A percentile compares a stretch with the other conserved stretches of the same genome.
Evolutionary conservation across 2,329 filamentous ascomycete genomes (phyloP).

Genomic region (Diaporthe helianthi): DNA sequence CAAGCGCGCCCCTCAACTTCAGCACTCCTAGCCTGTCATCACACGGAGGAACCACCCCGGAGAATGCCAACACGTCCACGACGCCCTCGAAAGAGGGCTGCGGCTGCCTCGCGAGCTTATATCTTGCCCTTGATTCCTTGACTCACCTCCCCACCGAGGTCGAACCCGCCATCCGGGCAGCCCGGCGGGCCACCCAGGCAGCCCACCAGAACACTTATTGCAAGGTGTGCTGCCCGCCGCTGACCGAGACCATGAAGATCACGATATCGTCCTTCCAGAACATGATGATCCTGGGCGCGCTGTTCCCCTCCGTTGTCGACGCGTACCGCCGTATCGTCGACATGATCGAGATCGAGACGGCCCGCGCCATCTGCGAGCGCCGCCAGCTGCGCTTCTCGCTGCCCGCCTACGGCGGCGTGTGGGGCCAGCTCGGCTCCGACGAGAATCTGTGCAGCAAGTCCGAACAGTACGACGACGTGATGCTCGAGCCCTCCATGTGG

Average conservation of each 20-base stretch:
- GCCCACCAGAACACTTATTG: conserved; percentile 62
- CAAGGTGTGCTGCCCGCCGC: conserved; percentile 52
- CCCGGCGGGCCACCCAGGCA: conserved; percentile 54
- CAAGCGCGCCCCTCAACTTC: background rate
- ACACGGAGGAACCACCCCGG: conserved; percentile 26
- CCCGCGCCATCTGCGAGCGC: conserved; percentile 50
- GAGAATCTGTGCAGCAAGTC: conserved; percentile 40
- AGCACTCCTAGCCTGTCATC: conserved; percentile 29
- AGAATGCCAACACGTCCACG: conserved; percentile 5
- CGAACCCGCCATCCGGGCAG: conserved; percentile 53
- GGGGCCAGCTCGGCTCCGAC: conserved; percentile 46
- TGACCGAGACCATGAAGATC: conserved; percentile 37
- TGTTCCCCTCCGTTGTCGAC: conserved; percentile 64
- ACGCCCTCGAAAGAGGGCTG: conserved; percentile 42
- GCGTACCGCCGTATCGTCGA: conserved; percentile 62
- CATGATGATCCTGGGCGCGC: conserved; percentile 63
- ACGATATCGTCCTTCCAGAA: conserved; percentile 62
- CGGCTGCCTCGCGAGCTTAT: conserved; percentile 57
- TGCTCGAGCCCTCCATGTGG: conserved; percentile 62
- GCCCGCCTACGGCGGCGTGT: conserved; percentile 56
- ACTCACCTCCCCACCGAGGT: conserved; percentile 54
- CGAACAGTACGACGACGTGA: conserved; percentile 41
- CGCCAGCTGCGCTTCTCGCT: conserved; percentile 55
- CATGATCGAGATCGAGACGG: conserved; percentile 61
- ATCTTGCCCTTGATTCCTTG: conserved; percentile 58